Percentiles rank a stretch among this genome's conserved stretches.
phyloP scores from a whole-genome alignment of 2,329 filamentous ascomycete species.

The Hypomyces rosellus region DNA sequence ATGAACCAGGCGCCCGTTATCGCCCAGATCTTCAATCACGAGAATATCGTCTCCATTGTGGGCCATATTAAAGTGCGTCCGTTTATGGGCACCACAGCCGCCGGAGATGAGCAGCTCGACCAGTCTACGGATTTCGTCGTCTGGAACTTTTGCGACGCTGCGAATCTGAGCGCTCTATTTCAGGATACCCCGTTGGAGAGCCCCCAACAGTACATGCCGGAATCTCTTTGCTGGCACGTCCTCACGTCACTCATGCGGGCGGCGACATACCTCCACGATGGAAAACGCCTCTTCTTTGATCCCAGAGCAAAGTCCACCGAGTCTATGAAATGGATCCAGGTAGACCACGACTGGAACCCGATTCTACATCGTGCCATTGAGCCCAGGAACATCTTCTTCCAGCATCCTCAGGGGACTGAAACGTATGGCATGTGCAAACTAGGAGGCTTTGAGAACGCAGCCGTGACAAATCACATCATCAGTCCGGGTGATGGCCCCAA shows the following conservation, averaged over 20 bases:
- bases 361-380: constrained; percentile 44
- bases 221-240: constrained; percentile 52
- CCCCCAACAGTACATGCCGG: constrained; percentile 36
- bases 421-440: constrained; percentile 50
- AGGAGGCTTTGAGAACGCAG: constrained; percentile 39
- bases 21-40: constrained; percentile 39
- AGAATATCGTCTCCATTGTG: constrained; percentile 41
- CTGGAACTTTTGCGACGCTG: constrained; percentile 49
- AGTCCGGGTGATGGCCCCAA: background rate
- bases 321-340: constrained; percentile 11
- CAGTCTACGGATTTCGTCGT: constrained; percentile 31
- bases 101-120: constrained; percentile 2
- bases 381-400: constrained; percentile 45
- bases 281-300: constrained; percentile 25
- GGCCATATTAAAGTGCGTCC: constrained; percentile 27
- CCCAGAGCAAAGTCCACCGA: constrained; percentile 1
- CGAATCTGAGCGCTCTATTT: constrained; percentile 40
- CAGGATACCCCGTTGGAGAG: constrained; percentile 17
- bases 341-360: constrained; percentile 42
- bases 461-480: constrained; percentile 31
- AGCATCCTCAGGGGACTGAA: constrained; percentile 40
- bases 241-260: constrained; percentile 41
- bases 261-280: constrained; percentile 48
- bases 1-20: constrained; percentile 25
- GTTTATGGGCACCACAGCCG: constrained; percentile 11